Base-by-base conservation (phyloP, 345 rosid genomes). In the Gossypioides kirkii region DNA sequence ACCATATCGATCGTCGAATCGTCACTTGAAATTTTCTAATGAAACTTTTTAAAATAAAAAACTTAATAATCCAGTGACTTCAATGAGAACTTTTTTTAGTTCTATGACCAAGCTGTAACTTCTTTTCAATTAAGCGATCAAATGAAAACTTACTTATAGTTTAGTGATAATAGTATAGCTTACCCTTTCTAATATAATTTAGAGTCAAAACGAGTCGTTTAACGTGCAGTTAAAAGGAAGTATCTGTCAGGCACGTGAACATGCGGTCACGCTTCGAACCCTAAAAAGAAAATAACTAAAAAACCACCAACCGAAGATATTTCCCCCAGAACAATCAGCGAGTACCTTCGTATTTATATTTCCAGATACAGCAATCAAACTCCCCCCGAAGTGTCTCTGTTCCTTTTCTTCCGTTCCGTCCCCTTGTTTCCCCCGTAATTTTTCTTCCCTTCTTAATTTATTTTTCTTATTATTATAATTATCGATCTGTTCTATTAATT, bases 221-320 rank as follows among this genome's bases (percentile, higher is more conserved):
- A 3, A 49, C 14, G 8, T 38, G 3, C 13, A 1, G 14, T 53
- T 41, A 17, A 26, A 36, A 18, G 43, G 11, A 38, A n/a, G 45
- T 32, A 42, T 42, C 50, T 63, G 10, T 64, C 52, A 2, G 17
- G 2, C 67, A 52, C 47, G 47, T 62, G 47, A n/a, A 36, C 20
- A 25, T 41, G 8, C 23, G 20, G 47, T 62, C 67, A 62, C 70
- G 12, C 54, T 23, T 66, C 70, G 38, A 66, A 66, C 70, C 70
- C 70, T 46, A 22, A 52, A 52, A 52, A 52, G 16, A 49, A 16
- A 28, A 3, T 2, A 41, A 63, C 4, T 2, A 38, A n/a, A 54
- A n/a, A 18, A 1, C 25, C 26, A 18, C 69, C 50, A 42, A 5
- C 50, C 26, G 45, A 42, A 18, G 49, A 64, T 64, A 20, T 64